A percentile compares a stretch with the other conserved stretches of the same genome.
These are phyloP conservation scores for Thymus mandschuricus DNA, from an alignment of 257 asterid genomes.

Conservation along the genomic window DNA sequence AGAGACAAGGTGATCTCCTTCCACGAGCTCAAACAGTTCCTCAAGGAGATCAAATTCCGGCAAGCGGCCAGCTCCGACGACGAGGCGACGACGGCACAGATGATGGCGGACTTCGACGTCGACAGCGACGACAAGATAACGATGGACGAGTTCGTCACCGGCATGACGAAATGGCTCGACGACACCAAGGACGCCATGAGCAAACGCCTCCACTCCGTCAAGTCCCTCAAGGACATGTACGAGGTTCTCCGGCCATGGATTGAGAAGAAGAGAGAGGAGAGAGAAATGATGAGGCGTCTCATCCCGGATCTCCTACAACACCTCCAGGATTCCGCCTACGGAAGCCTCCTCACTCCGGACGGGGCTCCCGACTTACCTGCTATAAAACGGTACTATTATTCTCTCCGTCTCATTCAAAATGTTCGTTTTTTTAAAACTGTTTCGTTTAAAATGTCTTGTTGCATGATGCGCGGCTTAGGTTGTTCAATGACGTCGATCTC, in stretches of 20 bases:
- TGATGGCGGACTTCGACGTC: constrained; percentile 51
- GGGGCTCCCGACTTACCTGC: constrained; percentile 56
- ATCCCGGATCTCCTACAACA: constrained; percentile 44
- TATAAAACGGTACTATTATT: constrained; percentile 43
- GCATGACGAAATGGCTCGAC: constrained; percentile 60
- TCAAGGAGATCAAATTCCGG: constrained; percentile 43
- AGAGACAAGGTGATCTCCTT: constrained; percentile 48
- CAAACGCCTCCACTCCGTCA: constrained; percentile 49
- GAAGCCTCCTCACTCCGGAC: constrained; percentile 47
- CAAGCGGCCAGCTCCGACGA: constrained; percentile 31
- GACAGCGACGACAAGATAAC: constrained; percentile 52
- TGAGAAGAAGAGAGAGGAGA: constrained; percentile 65
- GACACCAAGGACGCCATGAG: constrained; percentile 56
- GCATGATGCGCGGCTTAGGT: constrained; percentile 30
- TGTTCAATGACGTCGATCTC: constrained; percentile 48
- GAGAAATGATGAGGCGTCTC: constrained; percentile 50
- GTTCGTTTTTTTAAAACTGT: too few species aligned
- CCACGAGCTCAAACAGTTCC: constrained; percentile 49
- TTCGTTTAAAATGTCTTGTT: too few species aligned
- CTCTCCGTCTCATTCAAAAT: too few species aligned
- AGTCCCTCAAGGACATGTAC: constrained; percentile 51
- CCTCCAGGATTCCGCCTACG: constrained; percentile 40
- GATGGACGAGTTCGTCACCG: constrained; percentile 55
- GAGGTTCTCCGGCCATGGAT: constrained; percentile 61
- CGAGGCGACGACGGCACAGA: constrained; percentile 39